A percentile compares a stretch with the other conserved stretches of the same genome.
Conservation (phyloP, 495 filamentous ascomycete species). For the Penicillium canariense region DNA sequence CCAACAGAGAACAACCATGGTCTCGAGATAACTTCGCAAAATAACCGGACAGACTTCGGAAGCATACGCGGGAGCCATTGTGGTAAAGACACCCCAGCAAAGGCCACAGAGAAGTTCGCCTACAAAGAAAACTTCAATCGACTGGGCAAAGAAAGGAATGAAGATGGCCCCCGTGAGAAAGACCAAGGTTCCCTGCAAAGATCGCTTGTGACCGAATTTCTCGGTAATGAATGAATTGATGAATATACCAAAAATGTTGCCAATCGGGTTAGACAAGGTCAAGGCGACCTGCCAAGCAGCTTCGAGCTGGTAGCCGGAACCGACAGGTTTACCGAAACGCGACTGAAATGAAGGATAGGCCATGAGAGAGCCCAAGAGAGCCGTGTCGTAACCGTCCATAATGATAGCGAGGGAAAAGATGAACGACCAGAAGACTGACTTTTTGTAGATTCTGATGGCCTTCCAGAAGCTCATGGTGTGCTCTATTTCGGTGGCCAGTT, state of each 20-base stretch:
- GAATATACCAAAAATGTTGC: conserved; percentile 63
- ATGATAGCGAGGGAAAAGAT: conserved; percentile 46
- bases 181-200: background rate
- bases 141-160: background rate
- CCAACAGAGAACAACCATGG: conserved; percentile 77
- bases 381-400: conserved; percentile 54
- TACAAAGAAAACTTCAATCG: conserved; percentile 48
- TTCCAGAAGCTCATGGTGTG: conserved; percentile 36
- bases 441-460: conserved; percentile 47
- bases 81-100: conserved; percentile 76
- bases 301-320: conserved; percentile 21
- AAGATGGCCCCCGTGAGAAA: background rate
- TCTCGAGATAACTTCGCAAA: conserved; percentile 65
- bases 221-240: conserved; percentile 69
- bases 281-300: conserved; percentile 54
- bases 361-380: conserved; percentile 44
- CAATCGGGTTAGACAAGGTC: conserved; percentile 48
- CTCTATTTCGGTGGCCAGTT: conserved; percentile 36
- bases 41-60: conserved; percentile 69
- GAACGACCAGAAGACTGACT: conserved; percentile 50
- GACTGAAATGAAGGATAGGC: conserved; percentile 52
- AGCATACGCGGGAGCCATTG: conserved; percentile 69
- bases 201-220: conserved; percentile 20
- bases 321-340: conserved; percentile 54
- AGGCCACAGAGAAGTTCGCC: conserved; percentile 71